Conservation (phyloP, 129 eudicot species). For the Cynara cardunculus region DNA sequence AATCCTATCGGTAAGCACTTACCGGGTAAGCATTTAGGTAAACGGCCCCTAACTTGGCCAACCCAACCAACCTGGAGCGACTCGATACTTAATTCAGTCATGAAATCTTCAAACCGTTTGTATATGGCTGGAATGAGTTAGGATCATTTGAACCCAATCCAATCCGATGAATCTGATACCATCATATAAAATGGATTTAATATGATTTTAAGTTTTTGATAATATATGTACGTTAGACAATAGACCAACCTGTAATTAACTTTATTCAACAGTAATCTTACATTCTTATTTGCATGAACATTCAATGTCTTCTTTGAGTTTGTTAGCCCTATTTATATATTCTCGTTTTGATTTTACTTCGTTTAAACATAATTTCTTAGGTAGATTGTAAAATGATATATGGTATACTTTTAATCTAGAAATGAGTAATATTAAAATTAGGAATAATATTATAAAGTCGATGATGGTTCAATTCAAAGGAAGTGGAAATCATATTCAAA, state of each 20-base stretch:
- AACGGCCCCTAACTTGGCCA: too few species aligned
- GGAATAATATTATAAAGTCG: neutral
- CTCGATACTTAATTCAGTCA: too few species aligned
- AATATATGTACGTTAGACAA: neutral
- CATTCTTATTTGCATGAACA: neutral
- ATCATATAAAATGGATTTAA: too few species aligned
- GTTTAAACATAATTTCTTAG: too few species aligned
- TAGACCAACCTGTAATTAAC: neutral
- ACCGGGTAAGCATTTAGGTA: too few species aligned
- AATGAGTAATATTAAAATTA: too few species aligned
- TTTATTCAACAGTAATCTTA: neutral
- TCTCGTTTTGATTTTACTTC: neutral
- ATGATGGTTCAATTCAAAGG: slow-evolving; percentile 8
- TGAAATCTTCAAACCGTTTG: too few species aligned
- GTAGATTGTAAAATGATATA: neutral
- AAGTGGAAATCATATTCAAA: slow-evolving; percentile 9
- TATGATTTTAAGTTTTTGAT: neutral
- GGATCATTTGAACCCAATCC: neutral
- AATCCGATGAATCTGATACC: neutral
- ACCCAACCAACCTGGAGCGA: too few species aligned
- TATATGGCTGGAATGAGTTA: too few species aligned
- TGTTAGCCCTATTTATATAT: neutral
- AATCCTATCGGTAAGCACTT: too few species aligned
- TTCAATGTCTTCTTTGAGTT: neutral
- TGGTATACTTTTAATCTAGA: too few species aligned